Percentiles rank a stretch among this genome's conserved stretches.
Evolutionary conservation across 1,139 yeast genomes (phyloP).

Genomic region (Pichia sp.): DNA sequence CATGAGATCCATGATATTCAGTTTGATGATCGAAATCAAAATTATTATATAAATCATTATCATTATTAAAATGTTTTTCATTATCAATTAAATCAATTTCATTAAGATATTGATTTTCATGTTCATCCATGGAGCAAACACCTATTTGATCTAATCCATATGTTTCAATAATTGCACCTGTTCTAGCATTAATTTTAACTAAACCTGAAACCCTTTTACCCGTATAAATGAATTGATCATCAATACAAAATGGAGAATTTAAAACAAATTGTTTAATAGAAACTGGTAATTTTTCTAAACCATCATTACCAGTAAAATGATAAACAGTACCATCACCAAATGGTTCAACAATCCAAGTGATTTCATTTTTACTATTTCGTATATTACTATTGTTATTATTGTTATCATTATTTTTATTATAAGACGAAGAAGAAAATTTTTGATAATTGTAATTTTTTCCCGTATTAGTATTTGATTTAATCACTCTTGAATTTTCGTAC

Average conservation of each 20-base stretch:
- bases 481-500: background rate
- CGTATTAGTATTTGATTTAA: slow-evolving; percentile 2
- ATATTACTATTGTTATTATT: background rate
- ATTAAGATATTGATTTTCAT: background rate
- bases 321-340: slow-evolving; percentile 80
- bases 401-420: no score
- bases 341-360: slow-evolving; percentile 87
- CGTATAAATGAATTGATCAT: slow-evolving; percentile 85
- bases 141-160: slow-evolving; percentile 43
- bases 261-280: slow-evolving; percentile 71
- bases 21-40: background rate
- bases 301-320: slow-evolving; percentile 72
- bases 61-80: background rate
- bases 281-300: slow-evolving; percentile 77
- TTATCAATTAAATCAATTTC: background rate
- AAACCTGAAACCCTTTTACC: slow-evolving; percentile 77
- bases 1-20: background rate
- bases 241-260: slow-evolving; percentile 79
- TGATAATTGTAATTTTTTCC: no score
- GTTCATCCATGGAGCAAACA: slow-evolving; percentile 3
- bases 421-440: no score
- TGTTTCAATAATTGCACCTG: slow-evolving; percentile 70
- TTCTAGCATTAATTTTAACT: slow-evolving; percentile 64
- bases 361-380: slow-evolving; percentile 12
- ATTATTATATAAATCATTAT: slow-evolving; percentile 4